Evolutionary conservation across 441 rosid species (phyloP).

Genomic region (Mallotus japonicus): DNA sequence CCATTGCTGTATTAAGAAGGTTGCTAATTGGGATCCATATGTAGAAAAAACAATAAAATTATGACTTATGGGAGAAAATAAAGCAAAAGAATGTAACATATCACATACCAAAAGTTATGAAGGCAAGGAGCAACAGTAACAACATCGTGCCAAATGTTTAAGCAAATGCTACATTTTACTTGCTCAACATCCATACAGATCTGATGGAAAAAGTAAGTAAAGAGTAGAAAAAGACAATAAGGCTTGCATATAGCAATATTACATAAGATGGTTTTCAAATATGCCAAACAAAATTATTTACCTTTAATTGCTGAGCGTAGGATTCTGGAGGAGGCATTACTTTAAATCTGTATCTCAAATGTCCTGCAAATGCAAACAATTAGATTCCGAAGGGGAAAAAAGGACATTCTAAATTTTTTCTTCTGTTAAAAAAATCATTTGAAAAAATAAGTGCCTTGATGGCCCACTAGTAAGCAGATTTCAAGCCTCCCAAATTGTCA

Average conservation of each 20-base stretch:
- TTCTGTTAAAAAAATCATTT: neutral
- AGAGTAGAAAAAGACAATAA: constrained; percentile 5
- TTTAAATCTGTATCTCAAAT: constrained; percentile 66
- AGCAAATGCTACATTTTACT: constrained; percentile 90
- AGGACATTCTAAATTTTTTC: neutral
- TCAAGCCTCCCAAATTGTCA: constrained; percentile 8
- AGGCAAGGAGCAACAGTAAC: constrained; percentile 94
- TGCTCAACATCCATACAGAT: constrained; percentile 67
- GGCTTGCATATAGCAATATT: constrained; percentile 1
- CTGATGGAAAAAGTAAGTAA: constrained; percentile 37
- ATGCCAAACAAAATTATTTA: constrained; percentile 25
- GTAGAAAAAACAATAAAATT: neutral
- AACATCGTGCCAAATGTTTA: constrained; percentile 90
- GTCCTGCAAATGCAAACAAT: constrained; percentile 41
- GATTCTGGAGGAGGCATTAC: constrained; percentile 51
- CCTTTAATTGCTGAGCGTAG: constrained; percentile 50
- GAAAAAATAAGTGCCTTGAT: neutral
- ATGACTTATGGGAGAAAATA: neutral
- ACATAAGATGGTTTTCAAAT: neutral
- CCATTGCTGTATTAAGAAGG: constrained; percentile 66
- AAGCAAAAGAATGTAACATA: neutral
- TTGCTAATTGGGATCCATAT: constrained; percentile 12
- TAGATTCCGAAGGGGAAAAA: neutral
- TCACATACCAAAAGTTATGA: constrained; percentile 82
- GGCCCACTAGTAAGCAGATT: neutral